Evolutionary conservation across 768 basidiomycete genomes (phyloP).

Genomic region (Auriscalpium microsporum): DNA sequence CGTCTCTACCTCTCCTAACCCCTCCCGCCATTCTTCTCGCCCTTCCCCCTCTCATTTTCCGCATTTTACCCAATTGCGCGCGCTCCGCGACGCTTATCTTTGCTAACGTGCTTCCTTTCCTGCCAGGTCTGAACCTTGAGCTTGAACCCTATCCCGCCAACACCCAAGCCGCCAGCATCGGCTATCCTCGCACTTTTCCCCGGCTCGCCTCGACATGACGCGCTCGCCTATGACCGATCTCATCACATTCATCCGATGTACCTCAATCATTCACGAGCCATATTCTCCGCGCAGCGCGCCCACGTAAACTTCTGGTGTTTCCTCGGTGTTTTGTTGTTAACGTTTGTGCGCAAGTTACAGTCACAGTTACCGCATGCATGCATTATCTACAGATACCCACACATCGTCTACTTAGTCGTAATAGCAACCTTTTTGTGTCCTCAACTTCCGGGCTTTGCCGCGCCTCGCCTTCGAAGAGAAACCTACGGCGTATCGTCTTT

Average conservation of each 20-base stretch:
- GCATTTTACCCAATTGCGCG: too few relatives aligned
- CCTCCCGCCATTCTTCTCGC: not conserved
- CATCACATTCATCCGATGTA: not conserved
- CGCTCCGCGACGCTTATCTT: constrained; percentile 1
- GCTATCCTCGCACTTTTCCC: not conserved
- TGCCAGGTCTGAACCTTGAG: constrained; percentile 7
- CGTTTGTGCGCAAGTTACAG: not conserved
- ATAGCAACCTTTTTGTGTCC: too few relatives aligned
- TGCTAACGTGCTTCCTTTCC: not conserved
- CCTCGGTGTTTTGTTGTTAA: not conserved
- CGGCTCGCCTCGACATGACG: not conserved
- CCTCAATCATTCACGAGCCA: too few relatives aligned
- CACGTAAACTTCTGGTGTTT: too few relatives aligned
- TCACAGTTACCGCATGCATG: not conserved
- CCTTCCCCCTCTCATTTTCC: constrained; percentile 2
- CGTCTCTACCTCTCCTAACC: constrained; percentile 13
- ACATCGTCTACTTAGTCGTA: not conserved
- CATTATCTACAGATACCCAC: constrained; percentile 7
- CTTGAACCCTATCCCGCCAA: too few relatives aligned
- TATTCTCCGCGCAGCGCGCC: too few relatives aligned
- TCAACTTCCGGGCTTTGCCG: too few relatives aligned
- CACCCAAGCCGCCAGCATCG: not conserved
- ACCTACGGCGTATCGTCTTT: constrained; percentile 41
- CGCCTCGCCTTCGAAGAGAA: constrained; percentile 27
- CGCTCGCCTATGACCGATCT: not conserved